Conservation (phyloP, 2,329 filamentous ascomycete genomes). For the Verticillium dahliae region DNA sequence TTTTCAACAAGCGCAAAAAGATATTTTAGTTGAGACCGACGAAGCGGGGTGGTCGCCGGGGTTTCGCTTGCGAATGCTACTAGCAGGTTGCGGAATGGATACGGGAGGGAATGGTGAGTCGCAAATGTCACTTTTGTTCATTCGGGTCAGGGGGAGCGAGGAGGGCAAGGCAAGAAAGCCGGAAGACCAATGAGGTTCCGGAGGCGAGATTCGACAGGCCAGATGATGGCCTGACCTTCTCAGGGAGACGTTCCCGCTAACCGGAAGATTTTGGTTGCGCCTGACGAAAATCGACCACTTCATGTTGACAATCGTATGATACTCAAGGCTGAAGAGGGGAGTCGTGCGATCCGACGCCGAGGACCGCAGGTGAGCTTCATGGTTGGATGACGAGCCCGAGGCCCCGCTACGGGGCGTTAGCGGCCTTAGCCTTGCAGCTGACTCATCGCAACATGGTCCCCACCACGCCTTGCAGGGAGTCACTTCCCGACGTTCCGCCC, state of each 20-base stretch:
- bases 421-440: background rate
- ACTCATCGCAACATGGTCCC: background rate
- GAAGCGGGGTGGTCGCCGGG: background rate
- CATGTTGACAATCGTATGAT: conserved; percentile 28
- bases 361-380: background rate
- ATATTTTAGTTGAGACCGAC: background rate
- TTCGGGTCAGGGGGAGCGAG: background rate
- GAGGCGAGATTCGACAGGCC: conserved; percentile 3
- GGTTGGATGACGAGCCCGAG: background rate
- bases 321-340: conserved; percentile 27
- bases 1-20: background rate
- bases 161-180: background rate
- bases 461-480: background rate
- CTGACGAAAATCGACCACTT: conserved; percentile 12
- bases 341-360: conserved; percentile 13
- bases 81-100: background rate
- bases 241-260: conserved; percentile 7
- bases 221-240: conserved; percentile 12
- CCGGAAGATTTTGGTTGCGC: conserved; percentile 7
- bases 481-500: background rate
- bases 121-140: background rate
- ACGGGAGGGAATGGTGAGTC: background rate
- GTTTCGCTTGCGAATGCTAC: background rate
- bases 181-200: conserved; percentile 2
- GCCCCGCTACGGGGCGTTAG: background rate